Base-by-base conservation (phyloP, 768 basidiomycete species). In the Leucosporidium yakuticum region DNA sequence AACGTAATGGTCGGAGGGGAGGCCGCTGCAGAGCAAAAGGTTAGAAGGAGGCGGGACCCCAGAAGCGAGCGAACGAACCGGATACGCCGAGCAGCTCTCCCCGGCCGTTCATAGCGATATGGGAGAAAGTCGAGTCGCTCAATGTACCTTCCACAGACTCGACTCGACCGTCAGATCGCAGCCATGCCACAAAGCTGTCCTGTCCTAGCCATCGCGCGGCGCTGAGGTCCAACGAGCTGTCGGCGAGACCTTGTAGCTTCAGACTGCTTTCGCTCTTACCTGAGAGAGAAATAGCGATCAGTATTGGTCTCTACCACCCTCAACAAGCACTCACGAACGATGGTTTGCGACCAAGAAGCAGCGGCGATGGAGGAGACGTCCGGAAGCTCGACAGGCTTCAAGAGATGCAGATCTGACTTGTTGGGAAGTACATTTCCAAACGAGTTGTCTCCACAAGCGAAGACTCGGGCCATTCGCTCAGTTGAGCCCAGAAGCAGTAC, bases 21-120 rank as follows among this genome's bases (percentile, higher is more conserved):
- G 1, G 25, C 6, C 6, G 7, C 61, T 34, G 50, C 2, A 15
- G 47, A 14, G 15, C 4, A n/a, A 8, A 11, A 4, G 57, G n/a
- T 47, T 8, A n/a, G 27, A 4, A 20, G 4, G 34, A 34, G 19
- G n/a, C 1, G 4, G n/a, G 25, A 17, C 9, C 0, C 20, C 53
- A 44, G 27, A 29, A 15, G 31, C 20, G 39, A 49, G 36, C 1
- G 19, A 27, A 60, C 69, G 55, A 31, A 70, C 69, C 53, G 4
- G 54, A n/a, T 6, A 62, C 63, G 34, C 47, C 53, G 36, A 70
- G 48, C 4, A 67, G 0, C 50, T 70, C 62, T 4, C 69, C 69
- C n/a, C 47, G 47, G 27, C 62, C 55, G 49, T 67, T 70, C 54
- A 67, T 58, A 15, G 21, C 20, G 7, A 58, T 62, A 9, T 21